A percentile compares a stretch with the other conserved stretches of the same genome.
These are phyloP conservation scores for Grigorovia transvaalensis DNA, from an alignment of 805 yeast genomes.

Conservation along the genomic window DNA sequence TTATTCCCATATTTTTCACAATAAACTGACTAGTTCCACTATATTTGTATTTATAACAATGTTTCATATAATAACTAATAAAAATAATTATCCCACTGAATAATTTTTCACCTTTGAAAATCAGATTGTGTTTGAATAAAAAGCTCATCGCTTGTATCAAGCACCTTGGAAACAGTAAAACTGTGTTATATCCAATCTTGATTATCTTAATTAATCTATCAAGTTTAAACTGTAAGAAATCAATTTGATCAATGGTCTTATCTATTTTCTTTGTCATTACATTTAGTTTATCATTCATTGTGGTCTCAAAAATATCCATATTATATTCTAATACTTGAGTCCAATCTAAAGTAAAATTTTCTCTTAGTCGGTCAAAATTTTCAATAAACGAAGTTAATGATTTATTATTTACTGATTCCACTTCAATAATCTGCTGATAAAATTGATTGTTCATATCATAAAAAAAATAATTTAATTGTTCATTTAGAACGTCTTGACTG, in stretches of 20 bases:
- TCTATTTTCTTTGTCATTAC: not conserved
- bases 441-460: not conserved
- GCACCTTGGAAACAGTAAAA: not conserved
- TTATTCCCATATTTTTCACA: not conserved
- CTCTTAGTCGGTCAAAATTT: not conserved
- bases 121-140: not conserved
- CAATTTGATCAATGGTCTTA: slow-evolving; percentile 1
- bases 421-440: not conserved
- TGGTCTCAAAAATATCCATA: not conserved
- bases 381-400: not conserved
- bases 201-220: not conserved
- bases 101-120: not conserved
- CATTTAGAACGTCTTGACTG: not conserved
- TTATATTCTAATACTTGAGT: not conserved
- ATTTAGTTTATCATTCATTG: not conserved
- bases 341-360: not conserved
- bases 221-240: not conserved
- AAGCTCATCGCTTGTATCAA: not conserved
- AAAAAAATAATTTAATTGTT: not conserved
- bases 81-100: not conserved
- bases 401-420: not conserved
- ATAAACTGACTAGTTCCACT: not conserved
- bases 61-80: not conserved
- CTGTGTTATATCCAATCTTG: not conserved
- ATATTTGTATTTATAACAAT: not conserved